These are phyloP conservation scores for Syncephalastrum monosporum DNA, from an alignment of 371 early-diverging fungal species.

Conservation along the genomic window DNA sequence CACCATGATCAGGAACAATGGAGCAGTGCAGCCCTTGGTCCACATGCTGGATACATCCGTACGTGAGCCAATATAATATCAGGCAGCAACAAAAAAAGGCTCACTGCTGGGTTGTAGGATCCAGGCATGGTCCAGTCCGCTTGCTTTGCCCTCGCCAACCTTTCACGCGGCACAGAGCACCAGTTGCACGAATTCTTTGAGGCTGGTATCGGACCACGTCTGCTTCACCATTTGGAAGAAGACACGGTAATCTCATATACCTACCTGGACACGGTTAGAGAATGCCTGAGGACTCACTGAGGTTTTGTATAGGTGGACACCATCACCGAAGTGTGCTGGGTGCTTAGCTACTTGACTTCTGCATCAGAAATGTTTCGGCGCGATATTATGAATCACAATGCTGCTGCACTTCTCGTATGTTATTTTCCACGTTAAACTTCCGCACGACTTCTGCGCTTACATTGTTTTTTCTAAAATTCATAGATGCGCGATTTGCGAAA, in stretches of 20 bases:
- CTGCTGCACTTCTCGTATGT: too few relatives aligned
- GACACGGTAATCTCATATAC: slow-evolving; percentile 19
- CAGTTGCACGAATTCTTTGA: slow-evolving; percentile 51
- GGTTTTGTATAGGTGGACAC: slow-evolving; percentile 39
- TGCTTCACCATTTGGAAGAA: slow-evolving; percentile 47
- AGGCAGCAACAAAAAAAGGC: not conserved
- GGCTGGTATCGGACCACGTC: slow-evolving; percentile 32
- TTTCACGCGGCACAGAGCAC: slow-evolving; percentile 63
- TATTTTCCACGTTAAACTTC: too few relatives aligned
- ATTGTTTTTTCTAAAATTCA: not conserved
- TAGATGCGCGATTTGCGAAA: slow-evolving; percentile 28
- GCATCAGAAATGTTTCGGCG: slow-evolving; percentile 53
- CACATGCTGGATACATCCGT: slow-evolving; percentile 52
- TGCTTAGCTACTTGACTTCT: slow-evolving; percentile 66
- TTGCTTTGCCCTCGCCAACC: slow-evolving; percentile 77
- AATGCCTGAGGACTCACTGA: not conserved
- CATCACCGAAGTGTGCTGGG: slow-evolving; percentile 72
- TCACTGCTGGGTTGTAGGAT: slow-evolving; percentile 27
- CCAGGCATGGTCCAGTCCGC: slow-evolving; percentile 61
- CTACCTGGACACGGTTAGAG: not conserved
- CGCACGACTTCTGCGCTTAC: not conserved
- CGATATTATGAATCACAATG: slow-evolving; percentile 29
- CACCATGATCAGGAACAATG: slow-evolving; percentile 55
- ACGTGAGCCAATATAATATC: slow-evolving; percentile 4
- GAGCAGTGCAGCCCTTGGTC: slow-evolving; percentile 59